Base-by-base conservation (phyloP, 108 stramenopile genomes). In the Pseudonitzschia pungens region DNA sequence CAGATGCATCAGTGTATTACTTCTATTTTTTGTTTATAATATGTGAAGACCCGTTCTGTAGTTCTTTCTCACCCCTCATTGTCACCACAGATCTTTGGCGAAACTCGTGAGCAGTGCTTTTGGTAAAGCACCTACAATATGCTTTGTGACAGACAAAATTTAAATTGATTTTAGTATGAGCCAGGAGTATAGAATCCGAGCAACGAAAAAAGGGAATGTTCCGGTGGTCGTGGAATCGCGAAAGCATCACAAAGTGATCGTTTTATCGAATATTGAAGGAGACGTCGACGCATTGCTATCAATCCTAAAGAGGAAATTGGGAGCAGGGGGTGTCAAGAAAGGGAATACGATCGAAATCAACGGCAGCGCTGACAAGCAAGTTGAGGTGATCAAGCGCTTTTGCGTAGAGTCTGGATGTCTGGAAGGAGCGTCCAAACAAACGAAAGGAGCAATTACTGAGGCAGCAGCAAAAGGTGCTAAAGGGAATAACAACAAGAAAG, bases 221-320 rank as follows among this genome's bases (percentile, higher is more conserved):
- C 68, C 68, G 48, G 28, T 29, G 52, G 68, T 56, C 50, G 50
- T 68, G 4, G 68, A 68, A 41, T 50, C 40, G 26, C 68, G 68
- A n/a, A 68, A 68, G 53, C 68, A 68, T 68, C 68, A 68, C 50
- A 68, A 68, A 26, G 68, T 68, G 7, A 48, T 68, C n/a, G 54
- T 56, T 52, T 16, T 68, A 26, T 55, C 53, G 27, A 68, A 68
- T 50, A 52, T 68, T 56, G 68, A 68, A 52, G 68, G 68, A 51
- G 68, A 68, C 26, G 50, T 68, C 26, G 44, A 56, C 4, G 50
- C 45, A 10, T 56, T 68, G 50, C 26, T 68, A 68, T 68, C 68
- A 56, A 0, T 41, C 18, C 26, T 68, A 20, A 29, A 68, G 22
- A 43, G 16, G 45, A 29, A 29, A 68, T 68, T 68, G 50, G 68